Percentiles rank a stretch among this genome's conserved stretches.
Conservation (phyloP, 2,329 filamentous ascomycete genomes). For the Fusarium duplospermum region DNA sequence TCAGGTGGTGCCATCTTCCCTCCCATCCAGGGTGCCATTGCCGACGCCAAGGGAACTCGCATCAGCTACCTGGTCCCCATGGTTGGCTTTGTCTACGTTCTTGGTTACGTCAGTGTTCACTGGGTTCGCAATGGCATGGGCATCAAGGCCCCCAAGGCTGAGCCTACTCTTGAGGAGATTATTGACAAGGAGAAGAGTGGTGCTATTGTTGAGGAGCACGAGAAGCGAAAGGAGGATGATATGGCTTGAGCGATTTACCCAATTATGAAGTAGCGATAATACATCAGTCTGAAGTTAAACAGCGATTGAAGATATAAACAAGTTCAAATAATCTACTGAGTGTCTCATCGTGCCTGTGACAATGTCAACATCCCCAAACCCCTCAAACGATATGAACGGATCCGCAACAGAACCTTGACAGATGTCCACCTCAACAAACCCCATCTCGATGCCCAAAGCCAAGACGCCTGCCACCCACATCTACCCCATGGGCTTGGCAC, state of each 20-base stretch:
- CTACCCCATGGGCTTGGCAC: not conserved
- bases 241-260: conserved; percentile 17
- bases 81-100: conserved; percentile 41
- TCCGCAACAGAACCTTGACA: not conserved
- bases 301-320: not conserved
- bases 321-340: not conserved
- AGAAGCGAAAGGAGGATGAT: conserved; percentile 33
- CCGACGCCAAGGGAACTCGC: conserved; percentile 38
- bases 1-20: conserved; percentile 70
- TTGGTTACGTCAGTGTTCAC: conserved; percentile 31
- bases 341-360: not conserved
- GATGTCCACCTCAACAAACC: not conserved
- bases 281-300: not conserved
- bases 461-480: not conserved
- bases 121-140: conserved; percentile 37
- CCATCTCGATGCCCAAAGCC: not conserved
- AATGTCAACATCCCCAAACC: not conserved
- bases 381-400: not conserved
- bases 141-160: conserved; percentile 21
- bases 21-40: conserved; percentile 34
- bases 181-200: conserved; percentile 14
- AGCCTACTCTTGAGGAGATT: conserved; percentile 1
- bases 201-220: conserved; percentile 29
- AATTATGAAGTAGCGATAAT: not conserved
- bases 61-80: conserved; percentile 40